phyloP scores from a whole-genome alignment of 2,329 filamentous ascomycete genomes.

The Alternaria arborescens region DNA sequence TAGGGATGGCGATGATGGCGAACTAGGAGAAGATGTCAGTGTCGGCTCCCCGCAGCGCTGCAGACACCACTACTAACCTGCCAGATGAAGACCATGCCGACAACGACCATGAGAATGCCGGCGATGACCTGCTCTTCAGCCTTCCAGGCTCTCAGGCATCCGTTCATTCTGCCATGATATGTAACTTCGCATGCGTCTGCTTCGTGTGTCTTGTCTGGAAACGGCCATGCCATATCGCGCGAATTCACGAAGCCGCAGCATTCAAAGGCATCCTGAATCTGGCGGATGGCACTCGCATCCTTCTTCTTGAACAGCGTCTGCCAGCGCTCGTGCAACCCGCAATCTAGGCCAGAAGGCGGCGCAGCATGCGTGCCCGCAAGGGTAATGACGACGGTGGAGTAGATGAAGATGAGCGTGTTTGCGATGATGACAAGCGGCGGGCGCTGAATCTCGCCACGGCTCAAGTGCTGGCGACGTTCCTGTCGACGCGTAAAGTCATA shows the following conservation, averaged over 20 bases:
- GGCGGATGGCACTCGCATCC: conserved; percentile 60
- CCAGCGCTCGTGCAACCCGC: conserved; percentile 67
- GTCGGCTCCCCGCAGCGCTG: no score
- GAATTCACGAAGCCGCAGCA: conserved; percentile 72
- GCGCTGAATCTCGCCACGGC: conserved; percentile 46
- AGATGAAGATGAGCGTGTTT: conserved; percentile 52
- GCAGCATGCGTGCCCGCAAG: conserved; percentile 55
- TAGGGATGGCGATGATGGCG: conserved; percentile 42
- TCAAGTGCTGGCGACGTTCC: conserved; percentile 36
- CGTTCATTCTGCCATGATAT: conserved; percentile 54
- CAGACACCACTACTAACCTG: conserved; percentile 30
- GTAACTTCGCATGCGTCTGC: conserved; percentile 56
- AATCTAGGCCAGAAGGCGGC: conserved; percentile 55
- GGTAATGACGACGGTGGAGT: conserved; percentile 56
- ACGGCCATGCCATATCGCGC: conserved; percentile 70
- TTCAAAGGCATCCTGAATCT: conserved; percentile 70
- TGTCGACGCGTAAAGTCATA: conserved; percentile 47
- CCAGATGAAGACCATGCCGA: conserved; percentile 46
- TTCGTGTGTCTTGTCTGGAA: conserved; percentile 52
- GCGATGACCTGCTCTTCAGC: conserved; percentile 62
- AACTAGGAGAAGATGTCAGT: conserved; percentile 29
- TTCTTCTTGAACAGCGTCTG: conserved; percentile 61
- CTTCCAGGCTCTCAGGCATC: conserved; percentile 67
- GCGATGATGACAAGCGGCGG: conserved; percentile 50
- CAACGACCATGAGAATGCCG: conserved; percentile 64